Evolutionary conservation across 306 rosid genomes (phyloP).

Genomic region (Sesbania bispinosa): DNA sequence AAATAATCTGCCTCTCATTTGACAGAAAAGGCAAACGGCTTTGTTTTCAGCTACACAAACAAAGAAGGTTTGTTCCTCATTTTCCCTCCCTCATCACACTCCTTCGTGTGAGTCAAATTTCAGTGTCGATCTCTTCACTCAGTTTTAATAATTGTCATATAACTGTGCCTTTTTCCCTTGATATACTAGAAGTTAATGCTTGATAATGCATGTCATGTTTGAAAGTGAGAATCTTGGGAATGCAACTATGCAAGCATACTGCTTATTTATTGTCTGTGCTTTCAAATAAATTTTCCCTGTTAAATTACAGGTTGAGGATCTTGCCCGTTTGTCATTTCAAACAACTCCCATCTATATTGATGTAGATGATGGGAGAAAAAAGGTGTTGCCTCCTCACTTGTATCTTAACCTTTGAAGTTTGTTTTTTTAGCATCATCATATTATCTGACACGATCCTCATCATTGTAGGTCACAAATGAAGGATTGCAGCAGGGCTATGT

Average conservation of each 20-base stretch:
- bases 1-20: conserved; percentile 27
- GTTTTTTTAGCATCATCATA: conserved; percentile 3
- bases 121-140: background rate
- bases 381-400: conserved; percentile 40
- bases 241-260: conserved; percentile 7
- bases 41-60: conserved; percentile 98
- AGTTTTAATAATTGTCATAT: background rate
- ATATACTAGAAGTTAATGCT: background rate
- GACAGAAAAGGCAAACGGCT: conserved; percentile 92
- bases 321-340: conserved; percentile 79
- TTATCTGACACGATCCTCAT: conserved; percentile 25
- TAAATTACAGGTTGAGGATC: conserved; percentile 78
- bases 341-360: conserved; percentile 65
- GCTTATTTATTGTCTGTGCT: background rate
- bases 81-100: background rate
- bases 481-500: conserved; percentile 96
- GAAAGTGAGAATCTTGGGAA: background rate
- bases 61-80: conserved; percentile 61
- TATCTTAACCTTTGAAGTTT: background rate
- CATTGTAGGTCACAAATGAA: conserved; percentile 81
- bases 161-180: background rate
- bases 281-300: background rate
- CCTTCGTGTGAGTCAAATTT: background rate
- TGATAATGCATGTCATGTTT: background rate
- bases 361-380: conserved; percentile 82